Percentiles rank a stretch among this genome's conserved stretches.
Evolutionary conservation across 805 yeast species (phyloP).

Genomic region (Vanderwaltozyma verrucispora): DNA sequence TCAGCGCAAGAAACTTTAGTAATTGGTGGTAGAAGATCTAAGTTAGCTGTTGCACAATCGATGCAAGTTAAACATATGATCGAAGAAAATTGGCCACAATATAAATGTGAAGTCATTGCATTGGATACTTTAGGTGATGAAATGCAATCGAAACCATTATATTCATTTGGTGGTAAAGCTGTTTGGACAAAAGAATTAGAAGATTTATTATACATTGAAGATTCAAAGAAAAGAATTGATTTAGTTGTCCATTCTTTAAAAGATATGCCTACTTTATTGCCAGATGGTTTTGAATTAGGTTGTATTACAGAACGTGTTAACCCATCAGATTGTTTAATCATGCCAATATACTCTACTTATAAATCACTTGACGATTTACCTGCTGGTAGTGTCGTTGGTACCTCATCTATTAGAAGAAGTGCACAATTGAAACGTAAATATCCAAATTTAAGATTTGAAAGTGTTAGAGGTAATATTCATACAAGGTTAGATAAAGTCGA

Average conservation of each 20-base stretch:
- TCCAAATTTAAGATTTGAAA: slow-evolving; percentile 70
- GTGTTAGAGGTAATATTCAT: slow-evolving; percentile 75
- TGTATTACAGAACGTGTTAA: slow-evolving; percentile 81
- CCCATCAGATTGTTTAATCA: slow-evolving; percentile 84
- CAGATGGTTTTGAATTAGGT: slow-evolving; percentile 83
- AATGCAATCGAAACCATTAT: slow-evolving; percentile 72
- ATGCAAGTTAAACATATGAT: slow-evolving; percentile 59
- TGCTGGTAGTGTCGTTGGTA: slow-evolving; percentile 78
- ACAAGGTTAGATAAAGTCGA: slow-evolving; percentile 80
- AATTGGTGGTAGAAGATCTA: slow-evolving; percentile 86
- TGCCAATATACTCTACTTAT: slow-evolving; percentile 57
- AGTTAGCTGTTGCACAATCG: slow-evolving; percentile 79
- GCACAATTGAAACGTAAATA: slow-evolving; percentile 75
- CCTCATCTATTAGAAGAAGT: slow-evolving; percentile 87
- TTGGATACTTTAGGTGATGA: slow-evolving; percentile 86
- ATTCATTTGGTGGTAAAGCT: slow-evolving; percentile 92
- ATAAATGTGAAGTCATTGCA: slow-evolving; percentile 67
- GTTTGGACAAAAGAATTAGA: slow-evolving; percentile 96
- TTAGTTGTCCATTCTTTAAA: slow-evolving; percentile 89
- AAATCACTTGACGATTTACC: slow-evolving; percentile 67
- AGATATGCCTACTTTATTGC: slow-evolving; percentile 85
- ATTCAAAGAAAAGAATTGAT: slow-evolving; percentile 60
- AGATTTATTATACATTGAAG: slow-evolving; percentile 54
- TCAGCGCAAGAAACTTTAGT: slow-evolving; percentile 2
- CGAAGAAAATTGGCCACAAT: slow-evolving; percentile 47